Conservation (phyloP, 345 rosid species). For the Eucalyptus paniculata region DNA sequence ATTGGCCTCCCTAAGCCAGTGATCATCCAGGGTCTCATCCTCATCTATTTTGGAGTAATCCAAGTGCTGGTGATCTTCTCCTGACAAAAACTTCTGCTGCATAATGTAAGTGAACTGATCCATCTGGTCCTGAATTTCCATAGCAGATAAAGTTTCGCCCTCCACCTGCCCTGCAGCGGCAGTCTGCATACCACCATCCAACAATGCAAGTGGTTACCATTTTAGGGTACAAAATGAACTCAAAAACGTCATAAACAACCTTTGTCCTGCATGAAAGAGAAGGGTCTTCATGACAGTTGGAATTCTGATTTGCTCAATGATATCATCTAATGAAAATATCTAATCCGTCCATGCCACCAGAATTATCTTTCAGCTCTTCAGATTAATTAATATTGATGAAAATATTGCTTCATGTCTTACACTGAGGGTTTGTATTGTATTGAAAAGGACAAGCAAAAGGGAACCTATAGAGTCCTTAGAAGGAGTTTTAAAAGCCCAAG, state of each 20-base stretch:
- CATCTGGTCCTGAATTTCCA: slow-evolving; percentile 76
- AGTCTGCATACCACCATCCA: background rate
- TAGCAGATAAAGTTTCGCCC: slow-evolving; percentile 20
- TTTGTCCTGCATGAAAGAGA: background rate
- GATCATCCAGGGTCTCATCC: slow-evolving; percentile 86
- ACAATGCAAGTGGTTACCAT: background rate
- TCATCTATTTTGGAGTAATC: slow-evolving; percentile 87
- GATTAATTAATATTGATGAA: background rate
- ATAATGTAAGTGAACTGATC: slow-evolving; percentile 66
- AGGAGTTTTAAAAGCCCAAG: background rate
- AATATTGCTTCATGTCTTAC: background rate
- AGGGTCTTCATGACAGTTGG: background rate
- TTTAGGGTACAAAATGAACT: background rate
- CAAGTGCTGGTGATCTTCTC: slow-evolving; percentile 76
- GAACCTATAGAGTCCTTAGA: background rate
- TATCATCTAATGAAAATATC: background rate
- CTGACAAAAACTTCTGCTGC: slow-evolving; percentile 86
- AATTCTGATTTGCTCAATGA: background rate
- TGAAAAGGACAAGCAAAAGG: background rate
- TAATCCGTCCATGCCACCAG: background rate
- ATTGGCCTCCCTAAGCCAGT: slow-evolving; percentile 71
- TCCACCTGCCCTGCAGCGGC: background rate
- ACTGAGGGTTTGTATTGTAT: background rate
- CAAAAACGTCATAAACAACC: background rate
- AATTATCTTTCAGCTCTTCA: background rate